phyloP scores from a whole-genome alignment of 305 asterid genomes.

The Rubia balearica region DNA sequence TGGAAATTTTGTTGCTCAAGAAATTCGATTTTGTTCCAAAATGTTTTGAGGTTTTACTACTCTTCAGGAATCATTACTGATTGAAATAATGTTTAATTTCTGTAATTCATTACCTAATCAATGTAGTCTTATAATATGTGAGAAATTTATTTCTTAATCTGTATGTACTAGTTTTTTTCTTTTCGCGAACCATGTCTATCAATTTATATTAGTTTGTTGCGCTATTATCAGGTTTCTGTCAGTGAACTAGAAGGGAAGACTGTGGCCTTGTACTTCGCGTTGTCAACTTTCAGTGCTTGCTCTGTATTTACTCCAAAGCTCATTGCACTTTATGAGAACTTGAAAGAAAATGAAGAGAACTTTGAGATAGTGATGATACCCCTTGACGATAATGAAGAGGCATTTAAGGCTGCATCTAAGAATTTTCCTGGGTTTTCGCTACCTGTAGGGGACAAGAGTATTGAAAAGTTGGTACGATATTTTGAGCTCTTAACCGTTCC shows the following conservation, averaged over 20 bases:
- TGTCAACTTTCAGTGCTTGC: conserved; percentile 32
- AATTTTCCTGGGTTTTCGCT: conserved; percentile 63
- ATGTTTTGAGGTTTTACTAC: not conserved
- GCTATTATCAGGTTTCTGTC: conserved; percentile 44
- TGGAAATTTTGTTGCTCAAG: not conserved
- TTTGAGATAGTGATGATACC: conserved; percentile 86
- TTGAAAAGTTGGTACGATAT: conserved; percentile 48
- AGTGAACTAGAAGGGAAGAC: conserved; percentile 68
- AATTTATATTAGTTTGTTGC: conserved; percentile 4
- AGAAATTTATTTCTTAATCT: not conserved
- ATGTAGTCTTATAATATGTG: not conserved
- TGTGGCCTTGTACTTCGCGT: conserved; percentile 48
- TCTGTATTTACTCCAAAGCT: conserved; percentile 47
- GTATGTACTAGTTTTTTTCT: not conserved
- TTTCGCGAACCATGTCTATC: not conserved
- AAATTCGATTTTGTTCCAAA: not conserved
- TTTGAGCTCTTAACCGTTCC: conserved; percentile 59
- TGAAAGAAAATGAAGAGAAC: conserved; percentile 42
- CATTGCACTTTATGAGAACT: conserved; percentile 33
- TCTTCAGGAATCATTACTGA: too few species aligned
- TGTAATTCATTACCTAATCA: not conserved
- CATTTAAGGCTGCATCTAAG: conserved; percentile 39
- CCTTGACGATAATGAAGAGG: conserved; percentile 54
- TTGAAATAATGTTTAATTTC: not conserved
- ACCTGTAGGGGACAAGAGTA: conserved; percentile 56